Evolutionary conservation across 164 flowering plant genomes (phyloP).

Genomic region (Dillenia suffruticosa): DNA sequence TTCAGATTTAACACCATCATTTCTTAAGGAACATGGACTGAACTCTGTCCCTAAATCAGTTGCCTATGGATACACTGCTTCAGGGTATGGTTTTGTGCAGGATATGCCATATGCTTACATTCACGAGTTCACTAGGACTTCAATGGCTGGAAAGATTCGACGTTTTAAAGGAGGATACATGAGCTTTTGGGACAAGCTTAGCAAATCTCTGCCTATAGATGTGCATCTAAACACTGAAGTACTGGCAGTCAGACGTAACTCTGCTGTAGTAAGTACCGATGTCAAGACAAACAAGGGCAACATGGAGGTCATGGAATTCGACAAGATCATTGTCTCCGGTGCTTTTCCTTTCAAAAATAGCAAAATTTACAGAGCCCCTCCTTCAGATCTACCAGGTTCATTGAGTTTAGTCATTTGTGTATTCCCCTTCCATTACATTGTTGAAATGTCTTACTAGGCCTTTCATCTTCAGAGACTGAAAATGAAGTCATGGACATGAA

Average conservation of each 20-base stretch:
- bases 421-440: not conserved
- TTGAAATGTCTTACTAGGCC: not conserved
- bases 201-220: constrained; percentile 40
- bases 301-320: constrained; percentile 38
- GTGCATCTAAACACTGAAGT: constrained; percentile 60
- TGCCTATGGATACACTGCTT: constrained; percentile 79
- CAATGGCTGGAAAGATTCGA: constrained; percentile 81
- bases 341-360: constrained; percentile 54
- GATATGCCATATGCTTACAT: constrained; percentile 90
- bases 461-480: constrained; percentile 26
- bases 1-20: constrained; percentile 50
- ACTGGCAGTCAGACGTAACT: constrained; percentile 33
- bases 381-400: constrained; percentile 25
- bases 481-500: constrained; percentile 36
- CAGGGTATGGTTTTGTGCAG: constrained; percentile 79
- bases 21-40: constrained; percentile 48
- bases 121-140: constrained; percentile 75
- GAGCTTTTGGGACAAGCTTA: constrained; percentile 57
- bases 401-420: not conserved
- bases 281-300: constrained; percentile 28
- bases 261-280: constrained; percentile 27
- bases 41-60: constrained; percentile 69
- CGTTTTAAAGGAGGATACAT: constrained; percentile 69
- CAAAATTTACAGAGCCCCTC: constrained; percentile 50
- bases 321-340: constrained; percentile 66